Evolutionary conservation across 441 rosid genomes (phyloP), one percentile per base, ranked within the genome.

Genomic region (Populus hybrid): DNA sequence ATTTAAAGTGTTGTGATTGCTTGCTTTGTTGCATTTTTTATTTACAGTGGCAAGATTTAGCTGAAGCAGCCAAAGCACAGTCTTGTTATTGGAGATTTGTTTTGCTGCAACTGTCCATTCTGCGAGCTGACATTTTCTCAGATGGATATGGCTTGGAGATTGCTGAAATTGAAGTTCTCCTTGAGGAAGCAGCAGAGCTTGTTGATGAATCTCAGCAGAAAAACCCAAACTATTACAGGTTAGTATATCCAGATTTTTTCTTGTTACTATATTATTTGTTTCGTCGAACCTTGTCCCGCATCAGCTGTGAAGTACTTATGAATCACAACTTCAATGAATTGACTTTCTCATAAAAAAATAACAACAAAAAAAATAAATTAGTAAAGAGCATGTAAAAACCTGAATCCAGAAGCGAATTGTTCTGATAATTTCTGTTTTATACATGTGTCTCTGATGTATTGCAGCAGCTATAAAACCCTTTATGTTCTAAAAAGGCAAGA

Each of bases 141-240:
- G 93, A 93, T 77, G 88, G 82, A 35, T 73, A 74, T 28, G 88
- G 79, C 42, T 80, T 86, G 23, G 97, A 92, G 83, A 80, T 75
- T 83, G 98, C 97, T 71, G 98, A 93, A 85, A 90, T 95, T 18
- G 92, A 92, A 80, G 99, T 90, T 35, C 87, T 85, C 71, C 77
- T 95, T 20, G 94, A 95, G 85, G 99, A 95, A 87, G 98, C 97
- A 69, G 99, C 99, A 12, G 97, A 95, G 81, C 90, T 95, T 87
- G 97, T 93, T 75, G 97, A 92, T 69, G 97, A 87, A 68, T 86
- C 92, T 77, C 91, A 82, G 81, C 87, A 85, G 72, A 87, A 86
- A 82, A 90, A 92, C 71, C 90, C 93, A 67, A 93, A 90, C 82
- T 95, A 95, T 81, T 90, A 90, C 87, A 89, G 99, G 99, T 92